A percentile compares a stretch with the other conserved stretches of the same genome.
phyloP scores from a whole-genome alignment of 23 red algal genomes.

The Gracilaria domingensis region DNA sequence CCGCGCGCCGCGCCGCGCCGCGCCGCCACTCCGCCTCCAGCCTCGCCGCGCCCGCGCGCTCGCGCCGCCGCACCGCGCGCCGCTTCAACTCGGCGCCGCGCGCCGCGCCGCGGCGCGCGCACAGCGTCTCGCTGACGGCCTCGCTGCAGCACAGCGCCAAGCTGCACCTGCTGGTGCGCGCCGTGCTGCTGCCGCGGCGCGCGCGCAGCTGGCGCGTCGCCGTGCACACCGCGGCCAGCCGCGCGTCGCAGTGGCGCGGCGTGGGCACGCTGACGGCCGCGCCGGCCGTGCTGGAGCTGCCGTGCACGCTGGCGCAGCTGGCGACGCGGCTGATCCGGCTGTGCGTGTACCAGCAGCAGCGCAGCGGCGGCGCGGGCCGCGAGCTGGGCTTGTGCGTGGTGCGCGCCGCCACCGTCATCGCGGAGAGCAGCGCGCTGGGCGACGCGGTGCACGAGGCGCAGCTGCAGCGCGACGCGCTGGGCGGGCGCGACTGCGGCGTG shows the following conservation, averaged over 20 bases:
- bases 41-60: background rate
- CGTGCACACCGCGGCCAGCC: background rate
- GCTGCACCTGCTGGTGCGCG: background rate
- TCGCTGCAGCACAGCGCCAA: background rate
- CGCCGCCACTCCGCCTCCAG: background rate
- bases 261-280: background rate
- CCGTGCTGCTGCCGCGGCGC: background rate
- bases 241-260: background rate
- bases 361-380: background rate
- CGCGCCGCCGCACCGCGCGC: background rate
- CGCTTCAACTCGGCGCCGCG: background rate
- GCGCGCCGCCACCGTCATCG: background rate
- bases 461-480: conserved; percentile 14
- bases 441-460: conserved; percentile 9
- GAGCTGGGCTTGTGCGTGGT: conserved; percentile 21
- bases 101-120: background rate
- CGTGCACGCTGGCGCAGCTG: conserved; percentile 6
- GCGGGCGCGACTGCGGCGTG: conserved; percentile 21
- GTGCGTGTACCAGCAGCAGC: background rate
- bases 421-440: background rate
- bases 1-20: background rate
- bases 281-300: background rate
- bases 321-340: conserved; percentile 1
- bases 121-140: background rate
- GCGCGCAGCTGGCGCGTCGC: background rate